These are phyloP conservation scores for Dactylellina leptospora DNA, from an alignment of 2,329 filamentous ascomycete species.

Conservation along the genomic window DNA sequence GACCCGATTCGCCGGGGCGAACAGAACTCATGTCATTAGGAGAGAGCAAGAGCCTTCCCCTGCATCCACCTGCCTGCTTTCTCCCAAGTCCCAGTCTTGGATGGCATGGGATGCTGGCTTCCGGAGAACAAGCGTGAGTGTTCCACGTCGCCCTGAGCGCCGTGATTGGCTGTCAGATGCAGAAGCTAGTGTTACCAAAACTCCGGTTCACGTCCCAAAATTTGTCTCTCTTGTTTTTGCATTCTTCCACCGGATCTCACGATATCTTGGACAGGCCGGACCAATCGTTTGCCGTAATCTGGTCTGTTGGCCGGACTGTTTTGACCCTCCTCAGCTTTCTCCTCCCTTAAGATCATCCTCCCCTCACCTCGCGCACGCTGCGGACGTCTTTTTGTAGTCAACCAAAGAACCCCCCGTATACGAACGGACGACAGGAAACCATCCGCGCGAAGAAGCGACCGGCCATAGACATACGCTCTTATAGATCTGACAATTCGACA, in stretches of 20 bases:
- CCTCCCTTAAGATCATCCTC: constrained; percentile 27
- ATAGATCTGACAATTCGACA: constrained; percentile 11
- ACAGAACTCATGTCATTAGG: constrained; percentile 25
- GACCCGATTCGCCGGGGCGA: constrained; percentile 41
- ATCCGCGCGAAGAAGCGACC: constrained; percentile 25
- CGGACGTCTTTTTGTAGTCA: not conserved
- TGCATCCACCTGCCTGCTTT: constrained; percentile 25
- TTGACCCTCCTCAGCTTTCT: constrained; percentile 47
- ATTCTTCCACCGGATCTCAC: constrained; percentile 51
- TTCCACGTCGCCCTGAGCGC: constrained; percentile 48
- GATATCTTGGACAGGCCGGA: constrained; percentile 44
- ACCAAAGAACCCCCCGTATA: constrained; percentile 12
- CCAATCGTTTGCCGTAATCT: constrained; percentile 45
- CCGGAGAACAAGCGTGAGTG: constrained; percentile 45
- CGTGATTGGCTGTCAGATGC: constrained; percentile 46
- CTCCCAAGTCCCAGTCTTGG: constrained; percentile 22
- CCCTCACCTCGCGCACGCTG: constrained; percentile 10
- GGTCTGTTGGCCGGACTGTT: constrained; percentile 32
- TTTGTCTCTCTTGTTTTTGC: constrained; percentile 51
- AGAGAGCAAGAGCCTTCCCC: constrained; percentile 15
- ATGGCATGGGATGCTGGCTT: constrained; percentile 40
- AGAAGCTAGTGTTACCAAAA: constrained; percentile 50
- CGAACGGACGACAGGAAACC: constrained; percentile 34
- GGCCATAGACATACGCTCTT: too few relatives aligned
- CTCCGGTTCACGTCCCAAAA: constrained; percentile 46